Evolutionary conservation across 306 rosid species (phyloP), one percentile per base, ranked within the genome.

Genomic region (Alnus rubra): DNA sequence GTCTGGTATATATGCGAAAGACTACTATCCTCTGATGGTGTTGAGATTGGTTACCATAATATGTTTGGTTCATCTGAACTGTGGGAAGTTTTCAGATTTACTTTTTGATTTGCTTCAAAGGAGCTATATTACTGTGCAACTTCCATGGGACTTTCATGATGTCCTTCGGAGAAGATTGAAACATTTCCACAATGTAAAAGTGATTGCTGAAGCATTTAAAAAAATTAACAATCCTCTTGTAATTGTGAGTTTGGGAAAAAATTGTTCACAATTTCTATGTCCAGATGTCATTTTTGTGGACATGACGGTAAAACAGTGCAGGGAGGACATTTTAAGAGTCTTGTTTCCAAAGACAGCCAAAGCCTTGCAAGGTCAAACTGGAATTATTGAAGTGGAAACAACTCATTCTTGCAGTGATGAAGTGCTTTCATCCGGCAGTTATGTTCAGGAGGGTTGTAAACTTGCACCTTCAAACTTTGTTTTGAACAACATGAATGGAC

Each of bases 171-270:
- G 77, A 55, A 76, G 83, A 65, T 50, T 48, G 76, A 78, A 56
- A 7, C 65, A 3, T 60, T 2, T 18, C 11, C 37, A 2, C 75
- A 60, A 71, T 28, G 45, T 84, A 47, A 69, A 79, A 30, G 83
- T 69, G 75, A 51, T 85, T 53, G 94, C 91, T 1, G 78, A 74
- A 74, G 90, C 89, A 52, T 85, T 92, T 71, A 78, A 79, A 71
- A 33, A 65, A 73, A 65, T 87, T 54, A 85, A 52, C 60, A 87
- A 92, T 82, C 85, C 91, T 44, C 76, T 92, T 80, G 89, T 90
- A 2, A 69, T 85, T 79, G 91, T 80, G 37, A 76, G 76, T 50
- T 76, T 82, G 37, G 62, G 73, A 56, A 33, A 73, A 44, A 69
- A 73, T 60, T 47, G 71, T 59, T 7, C 81, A 3, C 55, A 77